These are phyloP conservation scores for Monosporascus sp. DNA, from an alignment of 2,329 filamentous ascomycete species.

Conservation along the genomic window DNA sequence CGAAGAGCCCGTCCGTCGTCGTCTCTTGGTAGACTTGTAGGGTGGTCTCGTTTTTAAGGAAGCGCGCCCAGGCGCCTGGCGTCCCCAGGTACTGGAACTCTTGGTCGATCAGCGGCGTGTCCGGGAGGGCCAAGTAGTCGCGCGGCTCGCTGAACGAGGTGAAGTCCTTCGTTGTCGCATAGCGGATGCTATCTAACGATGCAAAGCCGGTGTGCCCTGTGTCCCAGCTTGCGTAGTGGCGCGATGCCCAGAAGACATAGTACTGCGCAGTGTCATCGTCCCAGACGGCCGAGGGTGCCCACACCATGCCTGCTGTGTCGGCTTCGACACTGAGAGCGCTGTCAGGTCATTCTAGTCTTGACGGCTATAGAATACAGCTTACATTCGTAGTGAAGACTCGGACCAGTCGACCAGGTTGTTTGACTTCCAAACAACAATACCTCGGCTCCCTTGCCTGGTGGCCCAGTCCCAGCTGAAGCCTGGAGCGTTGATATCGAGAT, in stretches of 20 bases:
- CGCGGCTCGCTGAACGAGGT: conserved; percentile 39
- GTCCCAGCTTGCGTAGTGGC: conserved; percentile 39
- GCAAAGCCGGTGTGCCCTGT: conserved; percentile 38
- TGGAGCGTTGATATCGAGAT: conserved; percentile 30
- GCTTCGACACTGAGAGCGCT: conserved; percentile 20
- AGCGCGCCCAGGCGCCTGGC: conserved; percentile 37
- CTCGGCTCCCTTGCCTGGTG: conserved; percentile 29
- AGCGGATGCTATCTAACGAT: conserved; percentile 38
- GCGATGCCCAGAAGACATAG: conserved; percentile 44
- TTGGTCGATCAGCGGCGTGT: conserved; percentile 44
- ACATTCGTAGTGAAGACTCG: conserved; percentile 16
- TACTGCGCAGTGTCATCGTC: conserved; percentile 32
- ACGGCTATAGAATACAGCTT: not conserved
- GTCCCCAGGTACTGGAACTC: conserved; percentile 40
- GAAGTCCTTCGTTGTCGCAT: conserved; percentile 47
- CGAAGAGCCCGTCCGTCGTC: conserved; percentile 40
- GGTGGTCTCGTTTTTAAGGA: conserved; percentile 46
- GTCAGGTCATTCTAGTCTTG: not conserved
- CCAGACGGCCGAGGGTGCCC: conserved; percentile 34
- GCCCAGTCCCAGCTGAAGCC: conserved; percentile 33
- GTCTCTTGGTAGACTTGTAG: conserved; percentile 45
- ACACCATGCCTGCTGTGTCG: conserved; percentile 31
- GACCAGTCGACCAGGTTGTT: conserved; percentile 32
- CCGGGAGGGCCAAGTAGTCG: conserved; percentile 37
- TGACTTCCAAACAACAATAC: conserved; percentile 33